These are phyloP conservation scores for Cantharellus cinnabarinus DNA, from an alignment of 768 basidiomycete species.

Conservation along the genomic window DNA sequence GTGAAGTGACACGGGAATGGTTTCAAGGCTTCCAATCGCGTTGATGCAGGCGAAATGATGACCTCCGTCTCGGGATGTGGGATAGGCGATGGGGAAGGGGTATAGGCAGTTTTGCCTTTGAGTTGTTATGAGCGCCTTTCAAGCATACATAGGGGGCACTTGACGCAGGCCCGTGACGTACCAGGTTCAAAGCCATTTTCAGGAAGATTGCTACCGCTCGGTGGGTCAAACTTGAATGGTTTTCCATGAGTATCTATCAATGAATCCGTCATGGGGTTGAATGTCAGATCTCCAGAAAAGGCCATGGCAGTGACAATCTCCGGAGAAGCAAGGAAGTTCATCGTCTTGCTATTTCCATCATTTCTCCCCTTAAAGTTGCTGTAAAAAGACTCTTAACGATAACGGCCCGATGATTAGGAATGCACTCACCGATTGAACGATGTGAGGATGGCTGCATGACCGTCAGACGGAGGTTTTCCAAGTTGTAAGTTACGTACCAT, in stretches of 20 bases:
- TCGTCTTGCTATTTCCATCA: constrained; percentile 55
- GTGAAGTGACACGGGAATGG: constrained; percentile 70
- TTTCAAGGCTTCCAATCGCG: constrained; percentile 67
- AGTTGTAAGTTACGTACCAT: constrained; percentile 32
- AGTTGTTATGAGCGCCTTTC: background rate
- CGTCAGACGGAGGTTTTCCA: background rate
- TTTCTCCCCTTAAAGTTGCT: constrained; percentile 86
- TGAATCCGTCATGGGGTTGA: constrained; percentile 78
- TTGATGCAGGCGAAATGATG: constrained; percentile 55
- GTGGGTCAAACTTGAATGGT: constrained; percentile 68
- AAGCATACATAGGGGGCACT: background rate
- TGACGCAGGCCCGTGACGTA: constrained; percentile 3
- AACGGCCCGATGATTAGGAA: constrained; percentile 4
- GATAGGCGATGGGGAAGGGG: constrained; percentile 51
- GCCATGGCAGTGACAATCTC: constrained; percentile 96
- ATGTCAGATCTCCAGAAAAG: constrained; percentile 80
- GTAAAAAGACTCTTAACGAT: constrained; percentile 2
- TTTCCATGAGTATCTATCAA: constrained; percentile 46
- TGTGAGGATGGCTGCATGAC: constrained; percentile 61
- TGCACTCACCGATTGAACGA: constrained; percentile 73
- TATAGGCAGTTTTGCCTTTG: constrained; percentile 35
- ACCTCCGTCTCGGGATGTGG: constrained; percentile 62
- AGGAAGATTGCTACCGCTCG: constrained; percentile 71
- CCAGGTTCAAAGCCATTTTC: constrained; percentile 61
- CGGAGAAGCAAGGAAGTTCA: constrained; percentile 97